Conservation (phyloP, 441 rosid species). For the Monsonia emarginata region DNA sequence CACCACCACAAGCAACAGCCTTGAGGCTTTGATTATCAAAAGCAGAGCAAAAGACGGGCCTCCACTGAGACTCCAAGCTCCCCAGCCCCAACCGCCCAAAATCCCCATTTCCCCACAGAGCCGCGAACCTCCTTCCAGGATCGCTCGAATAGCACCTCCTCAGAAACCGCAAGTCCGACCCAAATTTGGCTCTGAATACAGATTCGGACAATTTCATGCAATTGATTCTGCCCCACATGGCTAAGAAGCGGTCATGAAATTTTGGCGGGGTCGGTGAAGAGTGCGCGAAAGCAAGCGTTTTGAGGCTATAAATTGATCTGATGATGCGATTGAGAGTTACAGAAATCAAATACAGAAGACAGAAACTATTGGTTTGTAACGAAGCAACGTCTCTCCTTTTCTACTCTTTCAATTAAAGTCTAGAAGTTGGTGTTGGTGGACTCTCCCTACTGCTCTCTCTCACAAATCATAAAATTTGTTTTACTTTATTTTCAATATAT, state of each 20-base stretch:
- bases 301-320: not conserved
- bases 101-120: slow-evolving; percentile 92
- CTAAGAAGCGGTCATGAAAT: not conserved
- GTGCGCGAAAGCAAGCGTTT: not conserved
- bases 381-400: not conserved
- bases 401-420: not conserved
- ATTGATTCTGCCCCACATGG: not conserved
- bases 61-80: slow-evolving; percentile 59
- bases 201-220: not conserved
- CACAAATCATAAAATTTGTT: too few species aligned
- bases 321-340: not conserved
- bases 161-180: not conserved
- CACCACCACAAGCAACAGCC: slow-evolving; percentile 85
- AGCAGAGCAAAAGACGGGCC: slow-evolving; percentile 36
- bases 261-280: slow-evolving; percentile 1
- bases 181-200: not conserved
- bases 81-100: slow-evolving; percentile 77
- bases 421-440: not conserved
- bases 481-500: too few species aligned
- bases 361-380: not conserved
- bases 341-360: not conserved
- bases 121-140: slow-evolving; percentile 37
- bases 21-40: slow-evolving; percentile 37
- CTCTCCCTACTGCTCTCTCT: too few species aligned
- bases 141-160: not conserved